A percentile compares a stretch with the other conserved stretches of the same genome.
phyloP scores from a whole-genome alignment of 1,284 basidiomycete species.

The Takashimella tepidaria region DNA sequence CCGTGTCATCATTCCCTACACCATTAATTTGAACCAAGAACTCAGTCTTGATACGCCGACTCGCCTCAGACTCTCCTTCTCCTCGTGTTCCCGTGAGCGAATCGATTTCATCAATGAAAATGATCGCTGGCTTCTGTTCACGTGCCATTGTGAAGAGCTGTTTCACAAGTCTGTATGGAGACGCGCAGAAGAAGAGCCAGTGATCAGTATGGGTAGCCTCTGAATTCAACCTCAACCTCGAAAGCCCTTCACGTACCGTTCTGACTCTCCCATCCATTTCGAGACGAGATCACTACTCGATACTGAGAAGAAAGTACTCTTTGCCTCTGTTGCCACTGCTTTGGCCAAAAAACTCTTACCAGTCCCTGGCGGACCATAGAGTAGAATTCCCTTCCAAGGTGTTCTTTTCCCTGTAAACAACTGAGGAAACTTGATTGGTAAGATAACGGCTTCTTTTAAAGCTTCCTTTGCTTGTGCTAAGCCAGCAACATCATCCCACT shows the following conservation, averaged over 20 bases:
- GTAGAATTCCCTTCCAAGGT: slow-evolving; percentile 90
- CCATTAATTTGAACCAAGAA: slow-evolving; percentile 94
- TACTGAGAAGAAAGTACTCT: slow-evolving; percentile 97
- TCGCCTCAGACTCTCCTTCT: slow-evolving; percentile 94
- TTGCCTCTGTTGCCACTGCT: slow-evolving; percentile 97
- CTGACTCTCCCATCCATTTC: slow-evolving; percentile 99
- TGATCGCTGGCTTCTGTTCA: slow-evolving; percentile 94
- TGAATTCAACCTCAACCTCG: too few species aligned
- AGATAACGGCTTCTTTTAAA: slow-evolving; percentile 95
- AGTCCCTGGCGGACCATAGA: slow-evolving; percentile 95
- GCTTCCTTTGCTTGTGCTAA: slow-evolving; percentile 91
- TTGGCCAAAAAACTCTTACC: slow-evolving; percentile 91
- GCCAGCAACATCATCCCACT: slow-evolving; percentile 98
- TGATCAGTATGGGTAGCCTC: slow-evolving; percentile 1
- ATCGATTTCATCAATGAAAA: slow-evolving; percentile 98
- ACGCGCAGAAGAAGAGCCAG: not conserved
- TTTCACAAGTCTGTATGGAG: slow-evolving; percentile 70
- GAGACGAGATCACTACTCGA: slow-evolving; percentile 92
- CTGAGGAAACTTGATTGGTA: slow-evolving; percentile 98
- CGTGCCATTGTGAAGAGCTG: slow-evolving; percentile 95
- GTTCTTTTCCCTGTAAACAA: slow-evolving; percentile 97
- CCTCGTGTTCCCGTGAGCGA: slow-evolving; percentile 91
- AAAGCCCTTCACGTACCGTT: slow-evolving; percentile 62
- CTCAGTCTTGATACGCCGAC: slow-evolving; percentile 95
- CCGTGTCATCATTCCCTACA: slow-evolving; percentile 94